Evolutionary conservation across 139 green algal genomes (phyloP), one percentile per base, ranked within the genome.

Genomic region (Auxenochlorella pyrenoidosa): DNA sequence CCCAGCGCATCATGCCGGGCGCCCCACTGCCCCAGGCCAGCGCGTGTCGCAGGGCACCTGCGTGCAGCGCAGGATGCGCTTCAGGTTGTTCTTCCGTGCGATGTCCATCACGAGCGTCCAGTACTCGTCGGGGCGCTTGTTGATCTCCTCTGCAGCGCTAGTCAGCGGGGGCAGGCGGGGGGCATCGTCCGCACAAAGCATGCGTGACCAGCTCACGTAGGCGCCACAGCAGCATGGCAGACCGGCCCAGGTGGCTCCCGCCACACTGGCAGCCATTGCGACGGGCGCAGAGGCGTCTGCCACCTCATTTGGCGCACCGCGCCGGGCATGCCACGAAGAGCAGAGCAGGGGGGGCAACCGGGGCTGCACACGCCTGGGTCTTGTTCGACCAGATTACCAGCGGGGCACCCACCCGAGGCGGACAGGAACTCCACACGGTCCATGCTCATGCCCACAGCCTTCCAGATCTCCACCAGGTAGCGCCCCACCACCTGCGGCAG

Each of bases 391-490:
- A 51, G 8, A 32, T 10, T n/a, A 13, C 54, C 51, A 71, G 19
- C 15, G 3, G 32, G 19, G 54, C 21, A 3, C 90, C 93, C 93
- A 85, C 96, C 95, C 10, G 90, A 95, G 75, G 88, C 89, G 85
- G 90, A 94, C 81, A 97, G 88, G 90, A 98, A 98, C 91, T 97
- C 90, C 28, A 98, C 96, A 15, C 94, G 92, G 47, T 84, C 71
- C 68, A 94, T 93, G 89, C 99, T 97, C 98, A 99, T 99, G 72
- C 98, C 98, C 47, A 98, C 94, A 4, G 97, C 97, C 91, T 98
- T 98, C 98, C 98, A 99, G 66, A 99, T 98, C 93, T 99, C 97
- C 43, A 99, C 95, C 94, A 99, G 97, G 95, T 99, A 99, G 76
- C 94, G 87, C n/a, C 97, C 97, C 28, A 99, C 97, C 18, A 85